phyloP scores from a whole-genome alignment of 306 rosid genomes.

The Inga leiocalycina region DNA sequence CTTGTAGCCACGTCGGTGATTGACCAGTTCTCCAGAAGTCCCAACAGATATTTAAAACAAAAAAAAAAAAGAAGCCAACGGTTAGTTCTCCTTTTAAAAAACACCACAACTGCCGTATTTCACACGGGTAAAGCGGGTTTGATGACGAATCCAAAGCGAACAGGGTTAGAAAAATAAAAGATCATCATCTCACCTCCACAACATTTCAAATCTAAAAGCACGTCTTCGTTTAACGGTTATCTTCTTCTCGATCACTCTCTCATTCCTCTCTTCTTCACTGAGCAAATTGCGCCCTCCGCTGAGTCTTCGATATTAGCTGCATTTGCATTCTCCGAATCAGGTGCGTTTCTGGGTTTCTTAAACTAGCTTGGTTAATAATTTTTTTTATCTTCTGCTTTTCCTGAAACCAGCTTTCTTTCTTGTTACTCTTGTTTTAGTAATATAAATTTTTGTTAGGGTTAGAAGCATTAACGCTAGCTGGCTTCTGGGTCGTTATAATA shows the following conservation, averaged over 20 bases:
- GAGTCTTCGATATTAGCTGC: conserved; percentile 26
- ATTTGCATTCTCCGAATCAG: conserved; percentile 35
- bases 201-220: neutral
- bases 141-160: conserved; percentile 22
- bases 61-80: neutral
- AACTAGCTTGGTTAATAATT: conserved; percentile 29
- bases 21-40: no score
- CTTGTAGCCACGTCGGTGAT: neutral
- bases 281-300: conserved; percentile 18
- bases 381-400: neutral
- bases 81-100: conserved; percentile 6
- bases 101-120: neutral
- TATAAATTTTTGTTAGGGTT: neutral
- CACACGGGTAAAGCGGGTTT: conserved; percentile 23
- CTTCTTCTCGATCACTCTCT: neutral
- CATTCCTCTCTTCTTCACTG: conserved; percentile 29
- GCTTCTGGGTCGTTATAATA: neutral
- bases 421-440: neutral
- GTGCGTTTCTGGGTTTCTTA: conserved; percentile 43
- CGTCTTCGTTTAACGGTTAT: conserved; percentile 2
- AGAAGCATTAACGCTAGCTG: neutral
- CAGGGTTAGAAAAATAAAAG: neutral
- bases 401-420: neutral
- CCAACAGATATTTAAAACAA: neutral
- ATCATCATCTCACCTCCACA: neutral